phyloP scores from a whole-genome alignment of 768 basidiomycete genomes.

The Rhodotorula taiwanensis region DNA sequence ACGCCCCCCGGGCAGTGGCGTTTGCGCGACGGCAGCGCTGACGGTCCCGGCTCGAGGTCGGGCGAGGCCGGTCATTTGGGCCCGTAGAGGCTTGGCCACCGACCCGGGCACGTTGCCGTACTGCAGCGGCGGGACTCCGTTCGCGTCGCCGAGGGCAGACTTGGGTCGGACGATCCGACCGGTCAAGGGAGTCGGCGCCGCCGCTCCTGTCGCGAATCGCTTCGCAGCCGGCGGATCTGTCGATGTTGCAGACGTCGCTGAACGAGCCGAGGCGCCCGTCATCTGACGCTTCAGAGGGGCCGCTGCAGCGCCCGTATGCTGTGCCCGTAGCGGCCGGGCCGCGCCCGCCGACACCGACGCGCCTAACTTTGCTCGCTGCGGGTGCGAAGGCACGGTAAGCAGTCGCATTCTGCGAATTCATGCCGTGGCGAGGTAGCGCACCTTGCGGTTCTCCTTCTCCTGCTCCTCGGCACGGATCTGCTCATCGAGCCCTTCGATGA shows the following conservation, averaged over 20 bases:
- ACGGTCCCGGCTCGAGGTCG: neutral
- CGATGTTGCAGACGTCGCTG: neutral
- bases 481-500: conserved; percentile 70
- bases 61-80: too few relatives aligned
- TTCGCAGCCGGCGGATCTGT: conserved; percentile 16
- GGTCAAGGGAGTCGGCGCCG: neutral
- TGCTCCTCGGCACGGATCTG: conserved; percentile 58
- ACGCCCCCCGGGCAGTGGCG: neutral
- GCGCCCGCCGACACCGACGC: neutral
- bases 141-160: neutral
- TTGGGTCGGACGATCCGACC: neutral
- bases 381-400: neutral
- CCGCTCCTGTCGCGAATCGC: conserved; percentile 1
- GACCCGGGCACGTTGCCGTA: too few relatives aligned
- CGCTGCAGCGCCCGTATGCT: conserved; percentile 17
- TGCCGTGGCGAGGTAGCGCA: neutral
- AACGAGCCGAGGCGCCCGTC: conserved; percentile 18
- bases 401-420: neutral
- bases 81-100: too few relatives aligned
- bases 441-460: conserved; percentile 57
- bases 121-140: neutral
- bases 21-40: too few relatives aligned
- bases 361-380: conserved; percentile 22
- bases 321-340: conserved; percentile 16
- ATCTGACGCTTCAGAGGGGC: conserved; percentile 34